phyloP scores from a whole-genome alignment of 208 protist species.

The Lotmaria passim region DNA sequence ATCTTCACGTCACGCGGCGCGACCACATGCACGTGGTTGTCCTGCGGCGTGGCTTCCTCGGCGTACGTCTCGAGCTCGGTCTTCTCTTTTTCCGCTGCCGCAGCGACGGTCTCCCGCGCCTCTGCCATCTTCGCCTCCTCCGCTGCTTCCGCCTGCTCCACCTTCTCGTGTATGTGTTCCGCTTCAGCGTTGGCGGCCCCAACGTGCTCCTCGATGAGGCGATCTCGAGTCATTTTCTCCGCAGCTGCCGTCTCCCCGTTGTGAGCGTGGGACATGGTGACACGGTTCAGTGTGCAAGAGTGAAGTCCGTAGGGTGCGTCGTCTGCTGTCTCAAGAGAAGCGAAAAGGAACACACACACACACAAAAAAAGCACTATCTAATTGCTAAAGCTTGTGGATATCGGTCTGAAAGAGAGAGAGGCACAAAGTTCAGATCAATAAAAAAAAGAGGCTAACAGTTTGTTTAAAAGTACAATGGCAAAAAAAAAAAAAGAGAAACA shows the following conservation, averaged over 20 bases:
- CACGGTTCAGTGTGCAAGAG: no score
- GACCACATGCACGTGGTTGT: neutral
- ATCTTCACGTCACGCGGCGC: neutral
- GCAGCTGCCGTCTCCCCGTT: neutral
- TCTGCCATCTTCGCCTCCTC: constrained; percentile 10
- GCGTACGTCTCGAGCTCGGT: neutral
- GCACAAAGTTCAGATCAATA: neutral
- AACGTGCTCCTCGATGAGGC: constrained; percentile 7
- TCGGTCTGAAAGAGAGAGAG: neutral
- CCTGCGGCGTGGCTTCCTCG: neutral
- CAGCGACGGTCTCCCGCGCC: neutral
- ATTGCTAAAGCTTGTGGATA: no score
- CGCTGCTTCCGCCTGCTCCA: constrained; percentile 10
- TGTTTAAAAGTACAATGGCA: no score
- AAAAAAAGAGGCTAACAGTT: neutral
- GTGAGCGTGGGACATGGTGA: constrained; percentile 1
- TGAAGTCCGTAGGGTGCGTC: no score
- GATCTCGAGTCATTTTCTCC: neutral
- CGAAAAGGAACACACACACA: no score
- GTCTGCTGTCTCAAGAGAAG: no score
- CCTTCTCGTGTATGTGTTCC: neutral
- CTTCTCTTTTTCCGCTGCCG: neutral
- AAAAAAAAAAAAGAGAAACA: no score
- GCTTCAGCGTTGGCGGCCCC: constrained; percentile 6
- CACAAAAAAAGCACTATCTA: no score